phyloP scores from a whole-genome alignment of 2,329 filamentous ascomycete genomes.

The Pseudocercospora eumusae region DNA sequence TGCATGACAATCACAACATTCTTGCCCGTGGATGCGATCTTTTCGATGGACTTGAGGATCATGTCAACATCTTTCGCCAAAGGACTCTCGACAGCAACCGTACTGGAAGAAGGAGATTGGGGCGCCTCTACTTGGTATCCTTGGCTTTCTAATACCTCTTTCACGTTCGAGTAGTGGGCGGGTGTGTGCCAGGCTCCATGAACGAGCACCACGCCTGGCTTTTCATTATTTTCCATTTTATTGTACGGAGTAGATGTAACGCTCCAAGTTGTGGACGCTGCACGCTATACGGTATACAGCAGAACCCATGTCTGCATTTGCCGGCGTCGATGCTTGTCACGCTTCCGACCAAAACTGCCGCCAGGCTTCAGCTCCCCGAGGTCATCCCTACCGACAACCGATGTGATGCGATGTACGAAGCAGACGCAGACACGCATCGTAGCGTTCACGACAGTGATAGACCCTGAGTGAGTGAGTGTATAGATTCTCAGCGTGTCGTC shows the following conservation, averaged over 20 bases:
- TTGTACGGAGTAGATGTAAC: background rate
- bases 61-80: conserved; percentile 14
- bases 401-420: background rate
- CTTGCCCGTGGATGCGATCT: conserved; percentile 27
- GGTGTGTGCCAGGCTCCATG: conserved; percentile 22
- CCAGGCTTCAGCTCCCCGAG: conserved; percentile 2
- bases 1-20: conserved; percentile 38
- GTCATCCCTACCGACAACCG: background rate
- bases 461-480: background rate
- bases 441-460: background rate
- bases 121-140: conserved; percentile 19
- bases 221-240: background rate
- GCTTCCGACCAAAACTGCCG: conserved; percentile 4
- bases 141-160: conserved; percentile 3
- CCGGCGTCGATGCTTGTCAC: background rate
- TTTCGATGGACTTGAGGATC: conserved; percentile 20
- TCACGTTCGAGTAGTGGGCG: conserved; percentile 13
- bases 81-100: conserved; percentile 10
- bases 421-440: background rate
- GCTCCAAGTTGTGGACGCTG: background rate
- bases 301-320: background rate
- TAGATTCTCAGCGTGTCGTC: background rate
- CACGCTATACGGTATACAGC: no score
- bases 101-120: conserved; percentile 6
- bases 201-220: conserved; percentile 18